Base-by-base conservation (phyloP, 345 rosid species). In the Turritis glabra region DNA sequence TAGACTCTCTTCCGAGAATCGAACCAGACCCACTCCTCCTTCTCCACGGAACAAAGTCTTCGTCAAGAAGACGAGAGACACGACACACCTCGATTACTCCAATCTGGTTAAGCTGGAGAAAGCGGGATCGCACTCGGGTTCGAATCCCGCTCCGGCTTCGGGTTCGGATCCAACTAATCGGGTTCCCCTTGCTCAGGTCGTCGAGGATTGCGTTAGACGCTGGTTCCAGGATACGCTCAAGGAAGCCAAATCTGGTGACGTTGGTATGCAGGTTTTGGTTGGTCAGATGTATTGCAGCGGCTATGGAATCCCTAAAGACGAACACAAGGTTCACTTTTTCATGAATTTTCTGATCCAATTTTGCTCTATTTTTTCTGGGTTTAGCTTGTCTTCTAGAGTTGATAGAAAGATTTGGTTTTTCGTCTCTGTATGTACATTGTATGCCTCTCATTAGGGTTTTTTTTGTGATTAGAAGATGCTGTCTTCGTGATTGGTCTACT, bases 271-370 rank as follows among this genome's bases (percentile, higher is more conserved):
- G 78, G 83, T 90, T 13, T 80, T 93, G 64, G 96, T 93, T 10
- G 98, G 89, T 1, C 97, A 90, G 82, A 90, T 93, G 98, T 89
- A 90, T 78, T 79, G 79, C 40, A 82, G 73, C 54, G 98, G 97
- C 57, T 88, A 85, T 77, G 96, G 98, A 4, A 86, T 90, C 73
- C 72, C 93, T 2, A 82, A 82, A 85, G 90, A 93, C 61, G 76
- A 83, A 41, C 82, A 77, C 64, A 89, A 93, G 98, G 97, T 89
- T 67, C 18, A 2, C 4, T 33, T 17, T 63, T 62, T 64, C 10
- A 12, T 12, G 7, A 0, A 1, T 10, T 29, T 22, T 25, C 9
- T 6, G 0, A 40, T 48, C 53, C 5, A 3, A 7, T 29, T 10
- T 33, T 13, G 17, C 8, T 5, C 3, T 18, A 10, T 17, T 53